Base-by-base conservation (phyloP, 495 filamentous ascomycete species). In the Chaetomium tenue region DNA sequence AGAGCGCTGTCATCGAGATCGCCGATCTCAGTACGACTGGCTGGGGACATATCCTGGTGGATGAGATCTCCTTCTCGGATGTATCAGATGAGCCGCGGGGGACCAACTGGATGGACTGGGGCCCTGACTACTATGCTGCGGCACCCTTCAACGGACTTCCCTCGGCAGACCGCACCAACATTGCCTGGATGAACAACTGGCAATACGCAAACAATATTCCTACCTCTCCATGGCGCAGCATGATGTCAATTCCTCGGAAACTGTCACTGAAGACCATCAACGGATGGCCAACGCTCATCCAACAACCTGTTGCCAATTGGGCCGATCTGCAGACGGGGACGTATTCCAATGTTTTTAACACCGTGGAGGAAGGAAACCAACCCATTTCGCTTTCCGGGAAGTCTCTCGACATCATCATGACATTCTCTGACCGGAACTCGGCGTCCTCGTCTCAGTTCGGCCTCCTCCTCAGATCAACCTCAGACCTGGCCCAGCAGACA, bases 141-240 rank as follows among this genome's bases (percentile, higher is more conserved):
- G 52, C 52, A 33, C 2, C 26, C 8, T 54, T 54, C 52, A 54
- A 54, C 20, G 52, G 52, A 7, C 52, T 54, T 54, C 26, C 52
- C 15, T 33, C 52, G 20, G 52, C 15, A 9, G 28, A 33, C 26
- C 52, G 52, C 28, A 54, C 52, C 52, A 54, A 54, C 52, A 54
- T 54, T 33, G 52, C 52, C 28, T 54, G 52, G 52, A 54, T 54
- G 52, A 54, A 33, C 52, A 54, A 54, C 52, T 54, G 52, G 52
- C 52, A 54, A 54, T 54, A 54, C 28, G 52, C 26, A 0, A n/a
- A 16, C 52, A 54, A 54, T n/a, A 33, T 54, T 6, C 52, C 52
- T n/a, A 54, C 52, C 26, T 54, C 52, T 37, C 52, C 52, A 33
- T 54, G 52, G 52, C 52, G 52, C 26, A 54, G 52, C 52, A 30